phyloP scores from a whole-genome alignment of 1,139 yeast genomes.

The Starmera stellimalicola region DNA sequence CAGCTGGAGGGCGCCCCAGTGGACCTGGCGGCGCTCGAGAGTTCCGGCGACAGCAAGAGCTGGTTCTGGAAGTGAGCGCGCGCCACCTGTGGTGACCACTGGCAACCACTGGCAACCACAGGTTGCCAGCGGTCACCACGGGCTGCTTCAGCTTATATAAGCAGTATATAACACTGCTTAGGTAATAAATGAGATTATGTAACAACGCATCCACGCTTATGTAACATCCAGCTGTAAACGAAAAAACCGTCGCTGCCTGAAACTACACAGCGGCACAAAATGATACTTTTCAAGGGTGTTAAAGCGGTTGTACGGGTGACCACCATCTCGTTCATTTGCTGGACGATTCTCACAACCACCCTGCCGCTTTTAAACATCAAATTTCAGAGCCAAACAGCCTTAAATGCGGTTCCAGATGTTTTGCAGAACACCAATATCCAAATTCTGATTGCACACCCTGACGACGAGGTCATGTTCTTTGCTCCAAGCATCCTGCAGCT shows the following conservation, averaged over 20 bases:
- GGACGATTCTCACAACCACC: slow-evolving; percentile 4
- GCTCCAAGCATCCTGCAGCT: slow-evolving; percentile 65
- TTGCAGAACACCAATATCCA: slow-evolving; percentile 21
- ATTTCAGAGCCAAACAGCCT: neutral
- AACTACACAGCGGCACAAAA: too few species aligned
- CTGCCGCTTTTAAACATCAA: slow-evolving; percentile 3
- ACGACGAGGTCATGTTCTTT: slow-evolving; percentile 97
- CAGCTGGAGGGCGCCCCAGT: slow-evolving; percentile 1
- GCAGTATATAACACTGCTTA: too few species aligned
- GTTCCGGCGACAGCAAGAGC: slow-evolving; percentile 2
- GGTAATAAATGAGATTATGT: too few species aligned
- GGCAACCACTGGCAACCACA: too few species aligned
- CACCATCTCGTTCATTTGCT: slow-evolving; percentile 2
- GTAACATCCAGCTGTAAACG: too few species aligned
- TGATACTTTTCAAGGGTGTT: too few species aligned
- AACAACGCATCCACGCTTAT: too few species aligned
- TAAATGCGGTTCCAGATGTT: slow-evolving; percentile 3
- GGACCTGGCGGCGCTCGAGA: slow-evolving; percentile 14
- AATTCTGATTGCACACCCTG: slow-evolving; percentile 88
- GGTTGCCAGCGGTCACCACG: too few species aligned
- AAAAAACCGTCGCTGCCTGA: too few species aligned
- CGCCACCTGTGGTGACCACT: too few species aligned
- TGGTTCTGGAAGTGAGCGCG: neutral
- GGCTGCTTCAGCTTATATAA: too few species aligned
- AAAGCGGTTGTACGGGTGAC: neutral